Evolutionary conservation across 2,329 filamentous ascomycete genomes (phyloP), one percentile per base, ranked within the genome.

Genomic region (Fusarium pseudograminearum): DNA sequence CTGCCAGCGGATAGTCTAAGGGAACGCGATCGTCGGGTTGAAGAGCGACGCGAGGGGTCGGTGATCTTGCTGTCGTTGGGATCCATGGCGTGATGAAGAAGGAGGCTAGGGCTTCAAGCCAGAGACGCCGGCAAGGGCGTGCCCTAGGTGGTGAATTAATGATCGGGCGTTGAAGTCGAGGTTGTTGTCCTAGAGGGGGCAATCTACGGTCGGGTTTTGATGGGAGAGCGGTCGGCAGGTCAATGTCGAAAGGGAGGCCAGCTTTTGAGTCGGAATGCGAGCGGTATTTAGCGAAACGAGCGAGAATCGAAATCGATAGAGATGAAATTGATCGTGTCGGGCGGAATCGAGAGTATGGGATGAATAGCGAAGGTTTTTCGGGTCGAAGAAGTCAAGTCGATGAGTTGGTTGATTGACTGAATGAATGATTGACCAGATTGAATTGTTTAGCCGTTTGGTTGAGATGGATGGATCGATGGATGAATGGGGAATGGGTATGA

Each of bases 1-100:
- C 51, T 65, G 47, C 61, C 65, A 48, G 69, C 68, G 18, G 81
- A 82, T 52, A 79, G 65, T 68, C 80, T 80, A 54, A 78, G 76
- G 33, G 85, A 84, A 33, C 76, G 76, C 44, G 85, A 84, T 26
- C 75, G 75, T 70, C 82, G 80, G 41, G 77, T 77, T 41, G 85
- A 85, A 48, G 78, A 76, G 69, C 79, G 81, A 75, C 81, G 80
- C 71, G 83, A 81, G 67, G 79, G 65, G 67, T 78, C 78, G 60
- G 77, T 78, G 55, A 77, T 72, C 66, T 82, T 82, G 69, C 76
- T 76, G 66, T 80, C 72, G 64, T 77, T 73, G 50, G 76, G 75
- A 73, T 80, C 80, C 83, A 85, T 86, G 73, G 70, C 76, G 61
- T 63, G 61, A 62, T 69, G 62, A 38, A 47, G 51, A 60, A 53